These are phyloP conservation scores for Fusarium phyllophilum DNA, from an alignment of 2,329 filamentous ascomycete genomes.

Conservation along the genomic window DNA sequence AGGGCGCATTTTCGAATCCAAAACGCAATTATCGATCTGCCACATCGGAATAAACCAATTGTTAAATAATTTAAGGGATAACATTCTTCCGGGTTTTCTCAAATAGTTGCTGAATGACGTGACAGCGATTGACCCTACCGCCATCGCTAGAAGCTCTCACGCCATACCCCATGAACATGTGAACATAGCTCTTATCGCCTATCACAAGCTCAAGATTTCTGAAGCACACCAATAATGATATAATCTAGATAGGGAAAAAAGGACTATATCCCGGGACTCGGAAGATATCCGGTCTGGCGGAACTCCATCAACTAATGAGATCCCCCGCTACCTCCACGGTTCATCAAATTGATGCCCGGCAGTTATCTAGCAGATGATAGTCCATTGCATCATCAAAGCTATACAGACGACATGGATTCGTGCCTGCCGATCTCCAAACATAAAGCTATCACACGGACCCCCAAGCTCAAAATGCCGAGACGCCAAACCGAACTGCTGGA, in stretches of 20 bases:
- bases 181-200: neutral
- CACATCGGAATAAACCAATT: neutral
- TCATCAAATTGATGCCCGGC: neutral
- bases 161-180: neutral
- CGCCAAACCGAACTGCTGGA: neutral
- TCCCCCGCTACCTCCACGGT: neutral
- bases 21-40: neutral
- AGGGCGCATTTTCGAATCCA: neutral
- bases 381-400: constrained; percentile 4
- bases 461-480: neutral
- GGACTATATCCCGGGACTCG: accelerated
- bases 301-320: neutral
- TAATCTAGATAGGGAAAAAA: neutral
- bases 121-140: neutral
- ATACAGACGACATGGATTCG: constrained; percentile 4
- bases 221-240: neutral
- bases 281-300: neutral
- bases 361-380: neutral
- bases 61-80: accelerated
- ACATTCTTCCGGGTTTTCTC: neutral
- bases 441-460: neutral
- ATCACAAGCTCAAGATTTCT: neutral
- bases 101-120: neutral
- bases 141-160: neutral
- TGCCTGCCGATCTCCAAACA: neutral